Base-by-base conservation (phyloP, 2,329 filamentous ascomycete species). In the Botrytis aclada region DNA sequence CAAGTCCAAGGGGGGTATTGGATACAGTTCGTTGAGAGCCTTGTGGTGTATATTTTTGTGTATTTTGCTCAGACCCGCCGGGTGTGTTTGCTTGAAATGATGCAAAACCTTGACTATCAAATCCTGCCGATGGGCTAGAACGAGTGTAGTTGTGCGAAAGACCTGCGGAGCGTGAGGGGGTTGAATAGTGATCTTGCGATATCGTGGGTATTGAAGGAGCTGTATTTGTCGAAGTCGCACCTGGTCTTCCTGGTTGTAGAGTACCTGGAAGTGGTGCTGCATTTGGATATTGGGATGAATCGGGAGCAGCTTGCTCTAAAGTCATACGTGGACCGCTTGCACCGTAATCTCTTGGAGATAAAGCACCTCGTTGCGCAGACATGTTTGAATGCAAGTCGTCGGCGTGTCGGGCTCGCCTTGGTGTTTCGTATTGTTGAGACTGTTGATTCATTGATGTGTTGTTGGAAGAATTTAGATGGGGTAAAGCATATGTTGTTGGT, bases 1-100 rank as follows among this genome's bases (percentile, higher is more conserved):
- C 93, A 61, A 98, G 88, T 25, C 94, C 96, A 45, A 98, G 87
- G 4, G 95, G 95, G 14, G 95, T 97, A 81, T 96, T 95, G 77
- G 74, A 93, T 70, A 90, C 83, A 74, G 85, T 87, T 75, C 88
- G 88, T 86, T 84, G 91, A 81, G 83, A 89, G 66, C 85, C 87
- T 14, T 88, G 84, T 60, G 85, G 84, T 76, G 82, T 84, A 81
- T 90, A 90, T 78, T 88, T 89, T 73, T 83, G 77, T 8, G 87
- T 86, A 4, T 75, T 74, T 77, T 81, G 87, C 80, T 81, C 82
- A 77, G 79, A 84, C 71, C 88, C 87, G 47, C 89, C 87, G 41
- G 92, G 89, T 4, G 92, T 94, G 69, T 90, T 89, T 22, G 88
- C 87, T 58, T 86, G 87, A 78, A 89, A 90, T 66, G 88, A 84